phyloP scores from a whole-genome alignment of 768 basidiomycete genomes.

The Phlebiopsis flavidoalba region DNA sequence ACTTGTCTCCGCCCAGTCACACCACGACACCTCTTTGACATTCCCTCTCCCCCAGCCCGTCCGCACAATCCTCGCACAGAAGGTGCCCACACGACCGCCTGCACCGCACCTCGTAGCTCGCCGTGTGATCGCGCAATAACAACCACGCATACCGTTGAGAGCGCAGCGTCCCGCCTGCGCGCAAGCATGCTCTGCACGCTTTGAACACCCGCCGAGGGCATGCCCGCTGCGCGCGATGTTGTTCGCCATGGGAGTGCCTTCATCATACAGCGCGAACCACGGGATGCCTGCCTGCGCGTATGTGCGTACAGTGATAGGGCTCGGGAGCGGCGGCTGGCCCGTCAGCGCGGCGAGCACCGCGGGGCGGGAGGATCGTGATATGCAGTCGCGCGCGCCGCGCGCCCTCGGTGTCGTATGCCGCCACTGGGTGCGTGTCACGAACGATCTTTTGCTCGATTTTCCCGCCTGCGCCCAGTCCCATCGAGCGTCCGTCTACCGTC shows the following conservation, averaged over 20 bases:
- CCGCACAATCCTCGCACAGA: background rate
- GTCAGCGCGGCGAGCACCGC: slow-evolving; percentile 1
- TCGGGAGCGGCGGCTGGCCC: background rate
- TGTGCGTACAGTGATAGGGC: background rate
- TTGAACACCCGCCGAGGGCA: background rate
- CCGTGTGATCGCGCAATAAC: background rate
- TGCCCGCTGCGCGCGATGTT: background rate
- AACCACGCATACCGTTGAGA: background rate
- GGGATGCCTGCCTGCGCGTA: background rate
- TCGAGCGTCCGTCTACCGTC: background rate
- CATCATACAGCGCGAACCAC: slow-evolving; percentile 1
- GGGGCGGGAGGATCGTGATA: slow-evolving; percentile 14
- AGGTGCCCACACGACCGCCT: background rate
- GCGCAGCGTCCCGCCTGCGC: background rate
- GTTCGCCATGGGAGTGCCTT: background rate
- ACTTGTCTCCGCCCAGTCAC: background rate
- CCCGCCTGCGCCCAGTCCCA: slow-evolving; percentile 8
- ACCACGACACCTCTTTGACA: background rate
- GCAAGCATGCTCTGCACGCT: background rate
- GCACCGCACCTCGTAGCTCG: background rate
- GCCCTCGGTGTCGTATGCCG: background rate
- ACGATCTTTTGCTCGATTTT: background rate
- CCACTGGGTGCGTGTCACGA: background rate
- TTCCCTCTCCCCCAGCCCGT: background rate
- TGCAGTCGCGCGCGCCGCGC: slow-evolving; percentile 7